phyloP scores from a whole-genome alignment of 2,329 filamentous ascomycete species.

The Aaosphaeria arxii region DNA sequence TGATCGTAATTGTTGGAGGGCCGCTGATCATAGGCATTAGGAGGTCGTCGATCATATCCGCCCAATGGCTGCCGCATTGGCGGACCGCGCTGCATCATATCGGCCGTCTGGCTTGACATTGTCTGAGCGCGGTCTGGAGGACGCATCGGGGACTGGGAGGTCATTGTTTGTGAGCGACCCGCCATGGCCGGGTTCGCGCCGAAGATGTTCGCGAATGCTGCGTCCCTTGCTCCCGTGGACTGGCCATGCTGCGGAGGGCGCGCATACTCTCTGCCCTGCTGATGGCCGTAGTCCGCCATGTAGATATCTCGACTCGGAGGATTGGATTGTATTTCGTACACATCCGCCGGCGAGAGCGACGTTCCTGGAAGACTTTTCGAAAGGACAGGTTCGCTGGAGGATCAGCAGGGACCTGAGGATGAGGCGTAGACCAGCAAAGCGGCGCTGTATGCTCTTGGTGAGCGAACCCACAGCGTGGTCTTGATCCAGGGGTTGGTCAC shows the following conservation, averaged over 20 bases:
- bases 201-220: conserved; percentile 95
- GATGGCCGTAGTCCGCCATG: conserved; percentile 64
- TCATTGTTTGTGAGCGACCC: conserved; percentile 94
- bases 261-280: conserved; percentile 59
- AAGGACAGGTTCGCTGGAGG: conserved; percentile 11
- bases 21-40: conserved; percentile 26
- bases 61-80: conserved; percentile 55
- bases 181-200: conserved; percentile 71
- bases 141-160: conserved; percentile 65
- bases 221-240: conserved; percentile 73
- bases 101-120: conserved; percentile 46
- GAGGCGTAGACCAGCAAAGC: conserved; percentile 8
- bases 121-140: conserved; percentile 73
- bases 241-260: conserved; percentile 52
- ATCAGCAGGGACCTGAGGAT: conserved; percentile 8
- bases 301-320: conserved; percentile 15
- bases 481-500: no score
- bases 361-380: conserved; percentile 14
- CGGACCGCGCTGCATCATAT: conserved; percentile 61
- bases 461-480: no score
- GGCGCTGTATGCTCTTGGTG: not conserved
- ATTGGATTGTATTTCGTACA: conserved; percentile 8
- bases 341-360: conserved; percentile 21
- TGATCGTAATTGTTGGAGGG: conserved; percentile 18
- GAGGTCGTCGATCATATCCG: conserved; percentile 38